Base-by-base conservation (phyloP, 306 rosid species). In the Lathyrus aphaca region DNA sequence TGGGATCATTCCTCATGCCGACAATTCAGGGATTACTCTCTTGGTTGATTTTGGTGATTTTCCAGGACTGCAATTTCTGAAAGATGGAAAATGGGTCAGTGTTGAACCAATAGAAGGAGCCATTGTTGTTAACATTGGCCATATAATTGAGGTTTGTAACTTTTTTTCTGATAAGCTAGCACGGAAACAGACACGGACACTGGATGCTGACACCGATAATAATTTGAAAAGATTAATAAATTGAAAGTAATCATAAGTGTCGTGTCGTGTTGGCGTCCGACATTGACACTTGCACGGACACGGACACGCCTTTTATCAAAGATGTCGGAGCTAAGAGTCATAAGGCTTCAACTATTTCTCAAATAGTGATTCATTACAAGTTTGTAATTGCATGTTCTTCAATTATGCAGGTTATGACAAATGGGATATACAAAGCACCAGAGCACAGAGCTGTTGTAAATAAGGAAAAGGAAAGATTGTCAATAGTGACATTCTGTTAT, bases 391-490 rank as follows among this genome's bases (percentile, higher is more conserved):
- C 25, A 49, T 49, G 55, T 17, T 49, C 27, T 49, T 17, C 2
- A 4, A 49, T 53, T 53, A 50, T 45, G 73, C 71, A 84, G 83
- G 78, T 84, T 35, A 71, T 81, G 69, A 84, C 81, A 73, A 84
- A 84, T 57, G 88, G 85, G 17, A 78, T 62, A 17, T 84, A 84
- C 83, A 71, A 81, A 72, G 83, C 88, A 0, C 85, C 88, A 14
- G 79, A 74, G 57, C 88, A 84, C 48, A 77, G 88, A 67, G 88
- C 85, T 21, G 48, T 80, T 25, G 88, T 77, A 10, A 84, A 84
- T 42, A 77, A 74, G 15, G 4, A 17, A 64, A 74, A 78, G 68
- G 77, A 81, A 48, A 80, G 85, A 49, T 42, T 74, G 18, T 74
- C 88, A 37, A 38, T 77, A n/a, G 81, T 57, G 54, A 78, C 88